A percentile compares a stretch with the other conserved stretches of the same genome.
These are phyloP conservation scores for Wickerhamiella hasegawae DNA, from an alignment of 805 yeast genomes.

Conservation along the genomic window DNA sequence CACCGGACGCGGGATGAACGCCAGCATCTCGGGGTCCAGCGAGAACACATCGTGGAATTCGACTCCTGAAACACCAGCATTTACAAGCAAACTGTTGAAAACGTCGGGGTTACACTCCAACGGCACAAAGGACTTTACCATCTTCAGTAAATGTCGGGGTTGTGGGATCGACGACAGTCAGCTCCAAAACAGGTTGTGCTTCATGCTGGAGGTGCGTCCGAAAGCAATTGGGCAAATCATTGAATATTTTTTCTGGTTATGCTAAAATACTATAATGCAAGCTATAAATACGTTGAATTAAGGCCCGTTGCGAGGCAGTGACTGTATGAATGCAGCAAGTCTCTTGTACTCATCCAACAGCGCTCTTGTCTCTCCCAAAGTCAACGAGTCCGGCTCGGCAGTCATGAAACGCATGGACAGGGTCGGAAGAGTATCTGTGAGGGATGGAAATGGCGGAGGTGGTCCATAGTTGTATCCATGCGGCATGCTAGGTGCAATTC, in stretches of 20 bases:
- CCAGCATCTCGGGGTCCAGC: conserved; percentile 67
- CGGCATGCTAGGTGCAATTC: not conserved
- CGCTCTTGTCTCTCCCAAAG: conserved; percentile 21
- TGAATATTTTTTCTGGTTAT: too few species aligned
- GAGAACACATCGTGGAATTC: conserved; percentile 74
- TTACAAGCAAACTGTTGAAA: conserved; percentile 50
- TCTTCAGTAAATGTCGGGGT: too few species aligned
- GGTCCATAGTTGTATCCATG: conserved; percentile 10
- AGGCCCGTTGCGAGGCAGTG: too few species aligned
- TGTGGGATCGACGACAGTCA: too few species aligned
- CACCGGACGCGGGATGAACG: conserved; percentile 69
- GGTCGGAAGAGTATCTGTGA: too few species aligned
- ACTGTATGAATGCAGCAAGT: too few species aligned
- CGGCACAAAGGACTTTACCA: conserved; percentile 38
- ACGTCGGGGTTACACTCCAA: conserved; percentile 82
- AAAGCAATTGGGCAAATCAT: conserved; percentile 16
- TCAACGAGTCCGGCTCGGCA: conserved; percentile 19
- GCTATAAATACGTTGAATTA: too few species aligned
- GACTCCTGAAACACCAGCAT: conserved; percentile 47
- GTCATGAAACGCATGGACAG: conserved; percentile 11
- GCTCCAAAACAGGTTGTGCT: too few species aligned
- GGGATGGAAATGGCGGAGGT: too few species aligned
- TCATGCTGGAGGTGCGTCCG: too few species aligned
- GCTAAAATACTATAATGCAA: too few species aligned
- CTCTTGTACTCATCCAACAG: conserved; percentile 25